Base-by-base conservation (phyloP, 2,329 filamentous ascomycete species). In the Ilyonectria sp. region DNA sequence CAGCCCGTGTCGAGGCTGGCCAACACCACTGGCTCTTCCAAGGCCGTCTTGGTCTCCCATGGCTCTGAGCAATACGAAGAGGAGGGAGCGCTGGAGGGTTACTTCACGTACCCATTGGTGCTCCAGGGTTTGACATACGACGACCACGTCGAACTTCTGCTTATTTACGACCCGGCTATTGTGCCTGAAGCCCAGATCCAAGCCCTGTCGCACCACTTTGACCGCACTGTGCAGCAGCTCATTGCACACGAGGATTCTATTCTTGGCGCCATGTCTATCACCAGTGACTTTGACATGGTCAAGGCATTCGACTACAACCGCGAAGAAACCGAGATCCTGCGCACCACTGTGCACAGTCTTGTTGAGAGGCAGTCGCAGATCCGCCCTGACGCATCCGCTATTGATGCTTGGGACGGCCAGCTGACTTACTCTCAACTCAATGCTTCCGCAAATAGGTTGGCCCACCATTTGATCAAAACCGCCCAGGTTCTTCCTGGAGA, bases 21-120 rank as follows among this genome's bases (percentile, higher is more conserved):
- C 10, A 44, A 21, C 2, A 57, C 49, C 4, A 29, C 33, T 8
- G 52, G 33, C 9, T 62, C 59, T 29, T 53, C 21, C 19, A 50
- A 55, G 40, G 50, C 59, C 29, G 26, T 47, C 17, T 10, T 19
- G 6, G 50, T 62, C 2, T 29, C 37, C 1, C 58, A 69, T 10
- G 43, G 50, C 6, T 40, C 37, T 13, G 37, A 40, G 37, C 37
- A 40, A 40, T 40, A 40, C 37, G 67, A 73, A 11, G 49, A 63
- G 2, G 60, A 73, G 1, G 19, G n/a, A 0, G 56, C 67, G 0
- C 31, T 67, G 11, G 4, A 68, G 44, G 49, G 60, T 19, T 76
- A 74, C 57, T 75, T 76, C 35, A 76, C 73, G 0, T 76, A 76
- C 19, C 74, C 74, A 3, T 52, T 76, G 0, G 74, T 76, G 1